Evolutionary conservation across 2,329 filamentous ascomycete species (phyloP), one percentile per base, ranked within the genome.

Genomic region (Colletotrichum siamense): DNA sequence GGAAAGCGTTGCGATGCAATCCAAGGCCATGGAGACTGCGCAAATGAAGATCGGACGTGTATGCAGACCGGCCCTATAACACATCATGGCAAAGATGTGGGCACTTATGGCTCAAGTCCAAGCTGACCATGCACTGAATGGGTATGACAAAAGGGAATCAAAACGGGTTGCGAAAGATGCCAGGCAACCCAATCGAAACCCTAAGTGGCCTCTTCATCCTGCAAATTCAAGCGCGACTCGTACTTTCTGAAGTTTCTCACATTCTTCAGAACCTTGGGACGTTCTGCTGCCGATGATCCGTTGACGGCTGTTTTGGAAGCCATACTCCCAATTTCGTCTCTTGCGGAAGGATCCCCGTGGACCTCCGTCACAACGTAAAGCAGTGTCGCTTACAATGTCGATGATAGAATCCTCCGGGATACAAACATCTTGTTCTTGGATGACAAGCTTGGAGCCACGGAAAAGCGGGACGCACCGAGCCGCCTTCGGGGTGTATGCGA

Each of bases 121-220:
- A 55, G 52, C 52, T 55, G 1, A 55, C 52, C 22, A 55, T n/a
- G 22, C 52, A 24, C 22, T 0, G 1, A 15, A 55, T 24, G 6
- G 18, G 10, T 55, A 15, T 8, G n/a, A 9, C 52, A 55, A n/a
- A 55, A 22, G 24, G 5, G 13, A 55, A 2, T n/a, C 52, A 55
- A 24, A n/a, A 24, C n/a, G 2, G 49, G 52, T 26, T 55, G 52
- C 52, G 22, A 55, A n/a, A n/a, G 10, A 26, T 57, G 5, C 22
- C 13, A 26, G 6, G 10, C 52, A 26, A 26, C 22, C n/a, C 52
- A 1, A 1, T 26, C 15, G 0, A 57, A 13, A 26, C 0, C 16
- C 52, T 12, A 24, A 57, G 22, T 10, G n/a, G 12, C 4, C 22
- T 26, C 13, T 15, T 26, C 22, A 9, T 16, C 22, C 6, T 55